Conservation (phyloP, 192 early-diverging fungal species). For the Funneliformis mosseae region DNA sequence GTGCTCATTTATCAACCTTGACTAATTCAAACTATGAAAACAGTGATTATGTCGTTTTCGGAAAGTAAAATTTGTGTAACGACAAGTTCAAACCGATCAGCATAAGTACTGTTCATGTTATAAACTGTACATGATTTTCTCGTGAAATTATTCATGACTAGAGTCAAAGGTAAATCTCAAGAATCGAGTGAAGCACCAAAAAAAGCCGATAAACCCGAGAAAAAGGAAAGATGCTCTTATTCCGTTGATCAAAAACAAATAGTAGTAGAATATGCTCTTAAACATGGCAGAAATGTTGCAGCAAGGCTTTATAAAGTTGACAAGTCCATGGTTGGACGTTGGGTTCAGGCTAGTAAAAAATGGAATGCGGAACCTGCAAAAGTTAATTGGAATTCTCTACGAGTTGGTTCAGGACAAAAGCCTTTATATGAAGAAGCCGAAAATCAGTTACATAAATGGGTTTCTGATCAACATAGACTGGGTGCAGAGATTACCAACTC, state of each 20-base stretch:
- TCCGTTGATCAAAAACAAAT: neutral
- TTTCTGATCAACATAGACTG: neutral
- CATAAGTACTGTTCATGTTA: too few relatives aligned
- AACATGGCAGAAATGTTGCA: constrained; percentile 12
- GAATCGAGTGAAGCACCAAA: neutral
- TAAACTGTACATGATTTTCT: too few relatives aligned
- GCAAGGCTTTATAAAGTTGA: constrained; percentile 12
- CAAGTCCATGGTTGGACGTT: neutral
- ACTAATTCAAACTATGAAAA: too few relatives aligned
- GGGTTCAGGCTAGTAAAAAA: constrained; percentile 6
- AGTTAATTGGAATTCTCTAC: neutral
- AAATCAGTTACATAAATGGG: neutral
- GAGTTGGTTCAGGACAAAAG: constrained; percentile 11
- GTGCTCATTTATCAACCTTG: too few relatives aligned
- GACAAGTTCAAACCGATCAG: too few relatives aligned
- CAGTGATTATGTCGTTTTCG: too few relatives aligned
- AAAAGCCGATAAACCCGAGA: neutral
- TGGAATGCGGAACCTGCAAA: neutral
- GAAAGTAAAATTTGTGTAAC: too few relatives aligned
- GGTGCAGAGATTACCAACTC: neutral
- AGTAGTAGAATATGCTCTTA: constrained; percentile 8
- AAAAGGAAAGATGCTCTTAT: constrained; percentile 3
- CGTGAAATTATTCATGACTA: neutral
- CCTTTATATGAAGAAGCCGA: neutral
- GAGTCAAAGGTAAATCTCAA: neutral